Evolutionary conservation across 768 basidiomycete genomes (phyloP).

Genomic region (Hericium coralloides): DNA sequence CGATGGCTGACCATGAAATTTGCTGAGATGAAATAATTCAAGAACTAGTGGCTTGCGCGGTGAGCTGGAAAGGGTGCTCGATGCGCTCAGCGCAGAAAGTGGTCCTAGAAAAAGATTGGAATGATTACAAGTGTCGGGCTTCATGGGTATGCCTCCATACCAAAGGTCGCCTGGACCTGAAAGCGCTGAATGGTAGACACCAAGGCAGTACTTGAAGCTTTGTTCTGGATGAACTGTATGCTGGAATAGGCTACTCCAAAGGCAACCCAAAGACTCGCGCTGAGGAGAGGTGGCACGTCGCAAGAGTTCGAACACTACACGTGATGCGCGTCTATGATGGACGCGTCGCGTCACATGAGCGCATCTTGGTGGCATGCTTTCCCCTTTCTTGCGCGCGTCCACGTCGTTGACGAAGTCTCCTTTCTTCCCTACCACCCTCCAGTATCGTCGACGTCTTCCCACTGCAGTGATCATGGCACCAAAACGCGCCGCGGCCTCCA

Average conservation of each 20-base stretch:
- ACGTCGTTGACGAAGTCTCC: neutral
- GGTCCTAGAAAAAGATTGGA: neutral
- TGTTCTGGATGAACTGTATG: neutral
- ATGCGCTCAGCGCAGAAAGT: too few species aligned
- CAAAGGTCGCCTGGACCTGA: neutral
- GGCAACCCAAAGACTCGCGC: too few species aligned
- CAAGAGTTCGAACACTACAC: neutral
- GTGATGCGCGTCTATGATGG: neutral
- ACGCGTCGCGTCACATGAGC: neutral
- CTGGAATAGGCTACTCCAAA: too few species aligned
- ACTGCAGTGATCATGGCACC: slow-evolving; percentile 1
- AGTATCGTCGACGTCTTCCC: neutral
- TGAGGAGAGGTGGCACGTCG: too few species aligned
- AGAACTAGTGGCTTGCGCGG: neutral
- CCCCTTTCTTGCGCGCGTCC: neutral
- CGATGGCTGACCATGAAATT: slow-evolving; percentile 34
- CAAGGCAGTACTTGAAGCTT: neutral
- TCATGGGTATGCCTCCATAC: neutral
- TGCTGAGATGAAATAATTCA: too few species aligned
- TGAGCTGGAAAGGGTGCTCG: too few species aligned
- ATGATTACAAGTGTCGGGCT: neutral
- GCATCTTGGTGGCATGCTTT: neutral
- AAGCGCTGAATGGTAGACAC: neutral
- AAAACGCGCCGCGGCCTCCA: slow-evolving; percentile 5
- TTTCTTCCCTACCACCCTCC: neutral